A percentile compares a stretch with the other conserved stretches of the same genome.
Evolutionary conservation across 768 basidiomycete genomes (phyloP).

Genomic region (Mycena indigotica): DNA sequence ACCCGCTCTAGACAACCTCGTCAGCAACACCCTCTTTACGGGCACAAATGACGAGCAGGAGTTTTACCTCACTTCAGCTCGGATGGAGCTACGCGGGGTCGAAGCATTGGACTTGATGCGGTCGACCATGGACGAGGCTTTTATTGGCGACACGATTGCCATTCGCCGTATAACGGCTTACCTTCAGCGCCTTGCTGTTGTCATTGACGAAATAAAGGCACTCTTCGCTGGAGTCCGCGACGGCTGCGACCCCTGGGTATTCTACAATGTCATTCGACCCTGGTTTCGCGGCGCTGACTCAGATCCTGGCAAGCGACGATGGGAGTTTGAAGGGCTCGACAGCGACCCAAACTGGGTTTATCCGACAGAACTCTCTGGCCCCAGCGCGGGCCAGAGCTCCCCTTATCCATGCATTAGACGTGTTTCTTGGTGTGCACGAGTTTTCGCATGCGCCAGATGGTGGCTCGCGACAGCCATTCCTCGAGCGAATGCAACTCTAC

Average conservation of each 20-base stretch:
- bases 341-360: constrained; percentile 42
- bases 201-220: constrained; percentile 63
- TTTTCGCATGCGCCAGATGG: constrained; percentile 32
- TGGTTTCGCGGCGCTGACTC: constrained; percentile 81
- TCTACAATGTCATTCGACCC: constrained; percentile 73
- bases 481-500: constrained; percentile 75
- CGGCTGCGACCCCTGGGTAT: constrained; percentile 72
- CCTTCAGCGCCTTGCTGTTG: constrained; percentile 59
- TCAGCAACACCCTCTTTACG: constrained; percentile 73
- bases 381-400: constrained; percentile 82
- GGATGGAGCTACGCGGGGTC: constrained; percentile 85
- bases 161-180: constrained; percentile 64
- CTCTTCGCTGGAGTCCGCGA: constrained; percentile 67
- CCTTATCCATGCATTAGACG: constrained; percentile 73
- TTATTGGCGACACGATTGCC: constrained; percentile 71
- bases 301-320: constrained; percentile 42
- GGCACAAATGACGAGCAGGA: constrained; percentile 77
- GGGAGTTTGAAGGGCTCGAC: constrained; percentile 65
- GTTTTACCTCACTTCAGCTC: constrained; percentile 85
- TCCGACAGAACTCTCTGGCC: constrained; percentile 68
- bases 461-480: constrained; percentile 45
- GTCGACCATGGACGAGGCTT: constrained; percentile 82
- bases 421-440: constrained; percentile 72
- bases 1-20: constrained; percentile 59
- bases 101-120: constrained; percentile 87